Evolutionary conservation across 495 filamentous ascomycete species (phyloP), one percentile per base, ranked within the genome.

Genomic region (Parachaetomium inaequale): DNA sequence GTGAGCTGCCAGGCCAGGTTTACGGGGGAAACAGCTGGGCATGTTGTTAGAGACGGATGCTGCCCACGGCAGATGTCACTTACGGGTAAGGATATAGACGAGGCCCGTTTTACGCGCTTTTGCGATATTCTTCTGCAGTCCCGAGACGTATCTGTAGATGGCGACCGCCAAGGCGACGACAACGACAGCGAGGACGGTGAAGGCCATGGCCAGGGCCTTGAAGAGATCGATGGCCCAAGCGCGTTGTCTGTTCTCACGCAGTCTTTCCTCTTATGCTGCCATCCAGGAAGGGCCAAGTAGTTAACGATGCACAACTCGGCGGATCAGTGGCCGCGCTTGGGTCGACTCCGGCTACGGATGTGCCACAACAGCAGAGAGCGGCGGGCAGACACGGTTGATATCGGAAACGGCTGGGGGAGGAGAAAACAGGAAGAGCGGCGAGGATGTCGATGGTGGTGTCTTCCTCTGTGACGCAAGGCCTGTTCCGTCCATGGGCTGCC

Each of bases 1-100:
- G 79, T 80, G 40, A 81, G 66, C 40, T 85, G 75, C 78, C 83
- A 86, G 21, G 75, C 23, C n/a, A 71, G 62, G 58, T 76, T 78
- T 61, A 74, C 71, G n/a, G 76, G 76, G 14, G 69, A 70, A 32
- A 75, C 58, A 4, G 78, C 79, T 82, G 55, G 15, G 26, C 28
- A 26, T 28, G n/a, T 7, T n/a, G 61, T 67, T 2, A 66, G 56
- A 28, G 17, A 28, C n/a, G 12, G 14, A 3, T n/a, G 12, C 42
- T 46, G n/a, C n/a, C 42, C n/a, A 17, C n/a, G 58, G 0, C n/a
- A 19, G 12, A 21, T 5, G 55, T 15, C 26, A 78, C 81, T 64
- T 70, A 84, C 81, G 79, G 49, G 75, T 54, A 38, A 82, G 57
- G 29, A 78, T 65, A 55, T 81, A 82, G 3, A 72, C 74, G 12